Evolutionary conservation across 305 asterid species (phyloP).

Genomic region (Striga hermonthica): DNA sequence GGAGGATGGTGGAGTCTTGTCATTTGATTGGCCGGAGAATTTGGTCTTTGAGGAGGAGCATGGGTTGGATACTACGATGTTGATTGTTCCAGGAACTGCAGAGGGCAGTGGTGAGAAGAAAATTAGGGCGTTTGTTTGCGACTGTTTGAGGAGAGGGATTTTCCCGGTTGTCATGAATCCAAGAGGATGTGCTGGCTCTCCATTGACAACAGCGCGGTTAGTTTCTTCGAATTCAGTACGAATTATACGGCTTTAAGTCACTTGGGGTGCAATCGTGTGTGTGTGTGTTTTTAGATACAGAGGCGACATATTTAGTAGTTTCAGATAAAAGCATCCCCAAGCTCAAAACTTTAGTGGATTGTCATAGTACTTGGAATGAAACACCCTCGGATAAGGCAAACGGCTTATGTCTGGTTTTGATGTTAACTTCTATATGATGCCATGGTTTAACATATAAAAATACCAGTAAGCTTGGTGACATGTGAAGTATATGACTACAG

Average conservation of each 20-base stretch:
- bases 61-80: constrained; percentile 78
- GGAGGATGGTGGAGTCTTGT: constrained; percentile 84
- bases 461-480: constrained; percentile 10
- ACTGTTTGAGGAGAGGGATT: constrained; percentile 71
- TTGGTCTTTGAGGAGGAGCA: constrained; percentile 79
- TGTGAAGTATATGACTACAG: constrained; percentile 10
- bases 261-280: not conserved
- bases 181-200: constrained; percentile 97
- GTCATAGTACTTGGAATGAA: not conserved
- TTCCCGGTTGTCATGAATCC: constrained; percentile 97
- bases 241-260: not conserved
- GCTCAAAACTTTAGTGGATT: constrained; percentile 4
- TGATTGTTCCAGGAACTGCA: constrained; percentile 82
- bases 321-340: not conserved
- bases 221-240: constrained; percentile 11
- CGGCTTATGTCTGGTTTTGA: constrained; percentile 11
- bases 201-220: constrained; percentile 83
- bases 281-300: not conserved
- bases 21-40: constrained; percentile 89
- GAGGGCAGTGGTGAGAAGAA: constrained; percentile 72
- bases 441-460: not conserved
- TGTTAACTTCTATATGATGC: not conserved
- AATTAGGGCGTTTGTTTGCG: constrained; percentile 56
- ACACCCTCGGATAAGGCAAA: not conserved
- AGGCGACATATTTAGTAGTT: not conserved